phyloP scores from a whole-genome alignment of 2,329 filamentous ascomycete genomes.

The Exophiala lecanii-corni region DNA sequence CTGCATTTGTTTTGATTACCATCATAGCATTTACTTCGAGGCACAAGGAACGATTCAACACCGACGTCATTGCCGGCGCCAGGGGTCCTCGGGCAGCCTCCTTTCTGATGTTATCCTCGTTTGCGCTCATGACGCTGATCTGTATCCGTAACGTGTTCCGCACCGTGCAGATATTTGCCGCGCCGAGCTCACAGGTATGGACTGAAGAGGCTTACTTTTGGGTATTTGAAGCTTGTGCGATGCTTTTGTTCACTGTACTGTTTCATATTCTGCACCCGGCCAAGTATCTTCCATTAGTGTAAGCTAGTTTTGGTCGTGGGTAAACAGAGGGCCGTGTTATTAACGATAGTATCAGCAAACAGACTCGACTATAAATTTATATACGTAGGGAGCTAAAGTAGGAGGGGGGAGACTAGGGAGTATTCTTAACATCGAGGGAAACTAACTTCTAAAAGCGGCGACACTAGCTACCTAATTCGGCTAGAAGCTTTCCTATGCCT shows the following conservation, averaged over 20 bases:
- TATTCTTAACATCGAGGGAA: no score
- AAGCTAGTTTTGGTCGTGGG: no score
- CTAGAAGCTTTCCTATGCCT: no score
- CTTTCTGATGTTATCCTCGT: no score
- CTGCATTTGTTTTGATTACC: conserved; percentile 4
- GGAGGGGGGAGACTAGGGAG: no score
- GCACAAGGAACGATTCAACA: not conserved
- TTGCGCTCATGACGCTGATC: conserved; percentile 4
- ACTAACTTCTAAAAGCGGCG: no score
- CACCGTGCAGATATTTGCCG: conserved; percentile 18
- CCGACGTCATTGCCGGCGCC: not conserved
- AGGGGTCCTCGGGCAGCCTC: not conserved
- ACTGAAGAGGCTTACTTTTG: conserved; percentile 15
- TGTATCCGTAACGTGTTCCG: conserved; percentile 13
- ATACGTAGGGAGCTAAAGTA: no score
- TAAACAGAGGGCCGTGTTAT: no score
- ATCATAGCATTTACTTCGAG: not conserved
- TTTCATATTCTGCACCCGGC: conserved; percentile 12
- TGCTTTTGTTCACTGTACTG: conserved; percentile 10
- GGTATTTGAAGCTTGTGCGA: conserved; percentile 15
- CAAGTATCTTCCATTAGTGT: no score
- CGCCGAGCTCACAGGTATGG: conserved; percentile 12
- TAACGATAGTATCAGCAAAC: no score
- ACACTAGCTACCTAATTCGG: no score
- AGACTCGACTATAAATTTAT: no score